These are phyloP conservation scores for Sordaria brevicollis DNA, from an alignment of 495 filamentous ascomycete genomes.

Conservation along the genomic window DNA sequence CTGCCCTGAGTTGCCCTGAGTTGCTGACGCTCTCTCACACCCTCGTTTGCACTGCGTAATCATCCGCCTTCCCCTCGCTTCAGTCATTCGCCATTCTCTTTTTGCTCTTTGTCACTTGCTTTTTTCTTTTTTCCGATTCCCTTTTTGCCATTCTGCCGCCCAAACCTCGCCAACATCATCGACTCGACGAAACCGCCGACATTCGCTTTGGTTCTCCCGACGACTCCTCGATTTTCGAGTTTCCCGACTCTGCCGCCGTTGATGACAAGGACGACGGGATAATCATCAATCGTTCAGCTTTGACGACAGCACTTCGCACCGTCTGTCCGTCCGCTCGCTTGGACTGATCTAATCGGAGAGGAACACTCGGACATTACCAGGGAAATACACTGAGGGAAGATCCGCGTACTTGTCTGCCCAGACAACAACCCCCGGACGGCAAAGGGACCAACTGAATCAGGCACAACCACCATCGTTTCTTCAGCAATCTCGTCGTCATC, in stretches of 20 bases:
- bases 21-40: neutral
- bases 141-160: neutral
- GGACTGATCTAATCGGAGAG: neutral
- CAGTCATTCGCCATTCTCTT: neutral
- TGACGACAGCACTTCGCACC: neutral
- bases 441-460: neutral
- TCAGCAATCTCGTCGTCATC: neutral
- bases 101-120: neutral
- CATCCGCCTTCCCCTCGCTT: neutral
- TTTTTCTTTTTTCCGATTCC: too few relatives aligned
- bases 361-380: neutral
- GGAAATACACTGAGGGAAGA: neutral
- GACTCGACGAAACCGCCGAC: neutral
- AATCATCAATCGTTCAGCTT: neutral
- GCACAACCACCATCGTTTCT: neutral
- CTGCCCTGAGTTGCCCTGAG: neutral
- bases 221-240: neutral
- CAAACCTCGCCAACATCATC: neutral
- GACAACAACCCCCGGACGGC: neutral
- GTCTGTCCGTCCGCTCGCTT: neutral
- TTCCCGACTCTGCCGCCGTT: neutral
- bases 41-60: neutral
- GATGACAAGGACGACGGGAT: neutral
- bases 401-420: neutral
- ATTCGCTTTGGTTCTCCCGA: neutral